Percentiles rank a stretch among this genome's conserved stretches.
Evolutionary conservation across 2,329 filamentous ascomycete species (phyloP).

Genomic region (Penicillium nordicum): DNA sequence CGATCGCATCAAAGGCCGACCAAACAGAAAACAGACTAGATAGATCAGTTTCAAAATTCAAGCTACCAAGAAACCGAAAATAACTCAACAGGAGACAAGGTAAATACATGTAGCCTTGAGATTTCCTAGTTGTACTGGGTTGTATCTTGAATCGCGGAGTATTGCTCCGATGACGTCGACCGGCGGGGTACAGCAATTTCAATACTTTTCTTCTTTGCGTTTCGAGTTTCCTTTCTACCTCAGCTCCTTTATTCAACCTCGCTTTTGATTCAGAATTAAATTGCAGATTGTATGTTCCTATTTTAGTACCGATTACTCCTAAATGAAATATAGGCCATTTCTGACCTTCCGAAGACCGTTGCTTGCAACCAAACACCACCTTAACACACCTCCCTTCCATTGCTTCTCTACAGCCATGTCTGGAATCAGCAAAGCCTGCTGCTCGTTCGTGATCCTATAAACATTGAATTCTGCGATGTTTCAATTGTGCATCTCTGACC

Average conservation of each 20-base stretch:
- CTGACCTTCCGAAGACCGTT: slow-evolving; percentile 26
- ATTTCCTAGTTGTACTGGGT: neutral
- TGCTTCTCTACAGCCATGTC: slow-evolving; percentile 34
- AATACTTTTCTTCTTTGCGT: neutral
- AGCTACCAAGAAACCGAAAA: too few relatives aligned
- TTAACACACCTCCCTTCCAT: slow-evolving; percentile 16
- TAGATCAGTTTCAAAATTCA: neutral
- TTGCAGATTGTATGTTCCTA: neutral
- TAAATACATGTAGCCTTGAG: neutral
- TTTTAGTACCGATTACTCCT: neutral
- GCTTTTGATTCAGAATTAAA: neutral
- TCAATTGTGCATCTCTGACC: neutral
- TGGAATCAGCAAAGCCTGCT: slow-evolving; percentile 45
- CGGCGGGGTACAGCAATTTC: slow-evolving; percentile 11
- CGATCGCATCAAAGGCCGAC: neutral
- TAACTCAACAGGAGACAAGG: too few relatives aligned
- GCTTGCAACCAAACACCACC: slow-evolving; percentile 9
- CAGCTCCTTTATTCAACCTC: neutral
- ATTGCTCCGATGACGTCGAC: slow-evolving; percentile 22
- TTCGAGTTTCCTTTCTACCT: neutral
- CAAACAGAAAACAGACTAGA: neutral
- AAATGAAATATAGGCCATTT: slow-evolving; percentile 9
- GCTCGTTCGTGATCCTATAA: slow-evolving; percentile 36
- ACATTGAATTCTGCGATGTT: neutral
- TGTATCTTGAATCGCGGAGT: slow-evolving; percentile 11